These are phyloP conservation scores for Cladosporium sp. DNA, from an alignment of 2,329 filamentous ascomycete species.

Conservation along the genomic window DNA sequence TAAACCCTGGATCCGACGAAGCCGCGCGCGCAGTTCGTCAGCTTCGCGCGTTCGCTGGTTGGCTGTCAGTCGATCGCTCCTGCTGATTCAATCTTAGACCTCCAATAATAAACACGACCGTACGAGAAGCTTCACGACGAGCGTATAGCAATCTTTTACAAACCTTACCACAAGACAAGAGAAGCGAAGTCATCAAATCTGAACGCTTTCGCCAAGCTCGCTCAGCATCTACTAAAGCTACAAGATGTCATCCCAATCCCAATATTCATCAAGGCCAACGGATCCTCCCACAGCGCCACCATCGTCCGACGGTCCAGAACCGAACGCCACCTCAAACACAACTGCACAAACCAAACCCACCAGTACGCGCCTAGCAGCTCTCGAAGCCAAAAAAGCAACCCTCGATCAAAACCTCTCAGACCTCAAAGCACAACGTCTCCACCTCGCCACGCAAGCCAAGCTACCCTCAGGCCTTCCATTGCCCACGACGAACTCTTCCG, in stretches of 20 bases:
- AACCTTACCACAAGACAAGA: too few relatives aligned
- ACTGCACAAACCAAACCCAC: neutral
- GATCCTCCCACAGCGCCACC: neutral
- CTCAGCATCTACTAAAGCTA: neutral
- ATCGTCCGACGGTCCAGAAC: neutral
- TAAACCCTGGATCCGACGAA: neutral
- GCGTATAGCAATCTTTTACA: too few relatives aligned
- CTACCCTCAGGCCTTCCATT: constrained; percentile 26
- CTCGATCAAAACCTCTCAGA: constrained; percentile 47
- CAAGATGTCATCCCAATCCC: constrained; percentile 7
- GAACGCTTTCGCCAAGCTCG: neutral
- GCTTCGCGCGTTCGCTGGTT: neutral
- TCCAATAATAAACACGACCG: too few relatives aligned
- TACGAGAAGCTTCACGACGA: too few relatives aligned
- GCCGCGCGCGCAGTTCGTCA: neutral
- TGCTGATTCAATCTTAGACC: neutral
- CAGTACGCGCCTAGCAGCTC: constrained; percentile 14
- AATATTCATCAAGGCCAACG: neutral
- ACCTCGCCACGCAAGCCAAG: constrained; percentile 28
- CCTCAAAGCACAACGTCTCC: constrained; percentile 41
- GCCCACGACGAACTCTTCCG: constrained; percentile 15
- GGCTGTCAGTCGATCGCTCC: neutral
- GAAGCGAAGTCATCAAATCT: too few relatives aligned
- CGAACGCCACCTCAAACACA: neutral
- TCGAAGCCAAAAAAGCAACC: constrained; percentile 27